Conservation (phyloP, 2,329 filamentous ascomycete genomes). For the Cladosporium halotolerans region DNA sequence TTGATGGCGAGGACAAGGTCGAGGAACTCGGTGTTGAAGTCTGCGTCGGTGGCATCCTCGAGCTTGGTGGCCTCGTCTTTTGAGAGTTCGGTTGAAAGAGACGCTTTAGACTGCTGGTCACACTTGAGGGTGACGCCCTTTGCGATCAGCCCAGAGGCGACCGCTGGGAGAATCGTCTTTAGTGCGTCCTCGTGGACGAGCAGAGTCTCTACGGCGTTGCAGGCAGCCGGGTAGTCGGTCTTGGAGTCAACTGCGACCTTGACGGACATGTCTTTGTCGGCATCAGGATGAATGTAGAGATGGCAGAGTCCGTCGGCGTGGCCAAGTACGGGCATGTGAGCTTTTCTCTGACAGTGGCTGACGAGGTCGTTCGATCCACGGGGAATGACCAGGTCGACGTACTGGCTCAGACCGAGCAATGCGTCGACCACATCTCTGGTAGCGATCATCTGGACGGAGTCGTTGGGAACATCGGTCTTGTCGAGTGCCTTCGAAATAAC, state of each 20-base stretch:
- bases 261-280: constrained; percentile 63
- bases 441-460: constrained; percentile 86
- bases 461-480: constrained; percentile 69
- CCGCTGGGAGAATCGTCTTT: constrained; percentile 58
- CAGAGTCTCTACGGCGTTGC: constrained; percentile 89
- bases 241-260: constrained; percentile 85
- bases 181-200: constrained; percentile 72
- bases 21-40: constrained; percentile 87
- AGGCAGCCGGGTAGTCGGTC: constrained; percentile 88
- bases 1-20: constrained; percentile 79
- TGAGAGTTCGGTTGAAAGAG: constrained; percentile 47
- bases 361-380: constrained; percentile 87
- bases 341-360: constrained; percentile 79
- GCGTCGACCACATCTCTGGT: constrained; percentile 85
- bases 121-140: constrained; percentile 80
- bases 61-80: constrained; percentile 43
- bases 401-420: constrained; percentile 75
- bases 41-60: constrained; percentile 59
- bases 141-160: constrained; percentile 66
- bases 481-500: constrained; percentile 75
- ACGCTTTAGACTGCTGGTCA: constrained; percentile 62
- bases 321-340: constrained; percentile 90
- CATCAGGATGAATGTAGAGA: constrained; percentile 75
- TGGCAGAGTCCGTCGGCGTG: constrained; percentile 92
- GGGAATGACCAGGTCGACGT: constrained; percentile 93